Evolutionary conservation across 2,329 filamentous ascomycete species (phyloP), one percentile per base, ranked within the genome.

Genomic region (Sphaerulina vaccinii): DNA sequence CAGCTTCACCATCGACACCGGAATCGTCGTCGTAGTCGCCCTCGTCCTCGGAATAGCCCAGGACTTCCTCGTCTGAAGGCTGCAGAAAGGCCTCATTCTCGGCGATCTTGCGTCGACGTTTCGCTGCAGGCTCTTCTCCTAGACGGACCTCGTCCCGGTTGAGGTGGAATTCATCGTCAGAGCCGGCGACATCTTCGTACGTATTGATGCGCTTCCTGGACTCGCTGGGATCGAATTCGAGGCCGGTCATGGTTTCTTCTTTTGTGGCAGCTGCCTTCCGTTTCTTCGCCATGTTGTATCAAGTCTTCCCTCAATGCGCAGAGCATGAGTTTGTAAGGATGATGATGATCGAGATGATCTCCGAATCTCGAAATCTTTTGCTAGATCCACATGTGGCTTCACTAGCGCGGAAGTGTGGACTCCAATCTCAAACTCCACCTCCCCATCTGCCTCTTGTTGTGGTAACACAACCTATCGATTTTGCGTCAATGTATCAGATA

Each of bases 141-240:
- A 99, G 79, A 64, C 92, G 72, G 57, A 99, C 84, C 66, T 88
- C 86, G 71, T 99, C 93, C 59, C 87, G 83, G 58, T 91, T 86
- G 54, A 91, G 77, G 65, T 92, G 89, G 69, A 96, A 95, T 68
- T 96, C 90, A 70, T 99, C 93, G 70, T 96, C 90, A 1, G 90
- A 95, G 69, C 96, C 86, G 59, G 91, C 89, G 62, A 99, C 86
- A 71, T 95, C 90, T 70, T 92, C 85, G 70, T 81, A 92, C 2
- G 82, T 85, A 51, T 67, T 71, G 50, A 79, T 73, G 16, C 68
- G 65, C 57, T 90, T 79, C 46, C 83, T 82, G 29, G 85, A 63
- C 5, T 61, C 55, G 13, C 57, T 29, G 1, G 57, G 43, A 35
- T 60, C 55, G 10, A 60, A 35, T 32, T 58, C 55, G n/a, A 44